Evolutionary conservation across 192 early-diverging fungal genomes (phyloP).

Genomic region (Globomyces pollinis-pini): DNA sequence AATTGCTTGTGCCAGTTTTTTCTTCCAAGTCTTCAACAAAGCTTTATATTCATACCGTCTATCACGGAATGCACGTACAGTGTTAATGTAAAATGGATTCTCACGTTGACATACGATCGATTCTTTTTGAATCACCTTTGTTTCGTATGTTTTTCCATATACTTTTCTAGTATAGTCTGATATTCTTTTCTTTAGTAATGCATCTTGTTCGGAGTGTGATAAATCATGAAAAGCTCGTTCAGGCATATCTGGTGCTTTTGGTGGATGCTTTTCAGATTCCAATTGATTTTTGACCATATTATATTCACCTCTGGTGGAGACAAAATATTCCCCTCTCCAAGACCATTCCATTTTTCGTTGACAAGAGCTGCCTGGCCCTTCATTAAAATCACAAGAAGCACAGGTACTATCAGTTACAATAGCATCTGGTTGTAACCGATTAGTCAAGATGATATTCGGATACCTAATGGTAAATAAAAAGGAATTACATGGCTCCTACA

Average conservation of each 20-base stretch:
- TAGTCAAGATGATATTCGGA: conserved; percentile 98
- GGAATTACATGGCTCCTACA: conserved; percentile 99
- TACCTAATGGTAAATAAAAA: no score
- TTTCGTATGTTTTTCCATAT: conserved; percentile 76
- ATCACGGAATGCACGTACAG: conserved; percentile 93
- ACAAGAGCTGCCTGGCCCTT: conserved; percentile 72
- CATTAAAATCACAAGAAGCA: conserved; percentile 89
- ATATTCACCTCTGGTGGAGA: conserved; percentile 79
- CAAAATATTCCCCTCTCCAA: conserved; percentile 95
- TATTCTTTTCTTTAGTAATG: conserved; percentile 69
- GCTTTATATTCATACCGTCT: conserved; percentile 97
- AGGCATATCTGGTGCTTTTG: conserved; percentile 41
- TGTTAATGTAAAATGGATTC: conserved; percentile 97
- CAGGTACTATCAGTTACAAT: conserved; percentile 84
- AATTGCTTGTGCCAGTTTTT: conserved; percentile 65
- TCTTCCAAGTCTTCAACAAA: conserved; percentile 85
- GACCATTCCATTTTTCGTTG: conserved; percentile 94
- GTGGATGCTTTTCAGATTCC: conserved; percentile 71
- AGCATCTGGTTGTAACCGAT: conserved; percentile 95
- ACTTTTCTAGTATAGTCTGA: conserved; percentile 82
- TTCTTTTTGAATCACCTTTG: conserved; percentile 72
- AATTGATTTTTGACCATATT: conserved; percentile 88
- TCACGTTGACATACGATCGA: conserved; percentile 95
- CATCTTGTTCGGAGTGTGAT: conserved; percentile 55
- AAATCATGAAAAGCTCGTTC: conserved; percentile 62